Evolutionary conservation across 345 rosid genomes (phyloP), one percentile per base, ranked within the genome.

Genomic region (Microthlaspi erraticum): DNA sequence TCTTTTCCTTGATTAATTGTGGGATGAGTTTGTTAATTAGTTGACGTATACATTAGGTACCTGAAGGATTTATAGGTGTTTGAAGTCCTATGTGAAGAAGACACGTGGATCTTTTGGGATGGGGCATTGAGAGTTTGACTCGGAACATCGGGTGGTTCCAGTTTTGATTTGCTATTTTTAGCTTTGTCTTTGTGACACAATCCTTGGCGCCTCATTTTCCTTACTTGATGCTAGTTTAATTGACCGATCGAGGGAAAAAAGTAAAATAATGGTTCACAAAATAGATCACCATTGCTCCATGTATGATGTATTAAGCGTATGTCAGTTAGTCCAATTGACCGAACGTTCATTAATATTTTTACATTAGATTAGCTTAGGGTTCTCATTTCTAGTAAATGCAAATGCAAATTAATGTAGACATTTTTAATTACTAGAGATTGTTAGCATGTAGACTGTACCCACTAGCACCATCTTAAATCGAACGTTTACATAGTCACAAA

Each of bases 121-220:
- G 52, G 45, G 45, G n/a, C 60, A 62, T 61, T 14, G 8, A 1
- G 73, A 67, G 73, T 44, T 43, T 67, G 75, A 75, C 75, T 75
- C 79, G 71, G 79, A 10, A 31, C 36, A 62, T 55, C 9, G 46
- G 6, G 39, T 69, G 79, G 46, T 75, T 69, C 9, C 11, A 3
- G 60, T 54, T 69, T 69, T 20, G 4, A 31, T 62, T 68, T 46
- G 44, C 74, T 75, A 55, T 39, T 38, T 62, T 46, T 55, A 54
- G 70, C 10, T 26, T 11, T 60, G 44, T 41, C 18, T 14, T 1
- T 19, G 12, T 26, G 23, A 7, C 29, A 59, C 16, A 62, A 18
- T 57, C 71, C 60, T 29, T 64, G 71, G 38, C 16, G 43, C 26
- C 51, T 64, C 7, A 9, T 11, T 38, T 39, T 48, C 60, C 59